Evolutionary conservation across 2,329 filamentous ascomycete species (phyloP).

Genomic region (Alternaria sp.): DNA sequence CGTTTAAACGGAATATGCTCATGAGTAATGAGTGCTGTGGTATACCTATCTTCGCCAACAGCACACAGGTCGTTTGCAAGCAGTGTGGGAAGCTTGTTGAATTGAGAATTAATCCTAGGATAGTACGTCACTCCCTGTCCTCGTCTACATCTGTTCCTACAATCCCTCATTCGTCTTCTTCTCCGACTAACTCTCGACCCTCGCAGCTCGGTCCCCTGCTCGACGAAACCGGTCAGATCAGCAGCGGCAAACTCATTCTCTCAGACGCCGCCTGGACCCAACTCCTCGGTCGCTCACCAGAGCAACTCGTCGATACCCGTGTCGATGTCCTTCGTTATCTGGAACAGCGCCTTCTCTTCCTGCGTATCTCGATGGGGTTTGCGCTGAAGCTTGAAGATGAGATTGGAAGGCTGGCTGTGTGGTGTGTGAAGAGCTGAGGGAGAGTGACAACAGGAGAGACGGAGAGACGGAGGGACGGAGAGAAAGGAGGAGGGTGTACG

Average conservation of each 20-base stretch:
- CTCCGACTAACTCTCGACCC: not conserved
- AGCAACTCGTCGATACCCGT: conserved; percentile 51
- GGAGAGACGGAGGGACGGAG: too few species aligned
- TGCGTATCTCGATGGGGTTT: conserved; percentile 62
- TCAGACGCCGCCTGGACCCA: conserved; percentile 60
- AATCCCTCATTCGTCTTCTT: not conserved
- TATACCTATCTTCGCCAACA: conserved; percentile 61
- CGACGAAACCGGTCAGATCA: conserved; percentile 64
- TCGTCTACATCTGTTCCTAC: too few species aligned
- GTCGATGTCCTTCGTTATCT: conserved; percentile 55
- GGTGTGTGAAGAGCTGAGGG: conserved; percentile 37
- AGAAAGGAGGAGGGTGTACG: too few species aligned
- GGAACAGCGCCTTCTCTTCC: conserved; percentile 59
- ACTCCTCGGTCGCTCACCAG: conserved; percentile 54
- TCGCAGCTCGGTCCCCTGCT: conserved; percentile 50
- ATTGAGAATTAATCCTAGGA: conserved; percentile 52
- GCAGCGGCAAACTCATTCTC: conserved; percentile 61
- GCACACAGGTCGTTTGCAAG: conserved; percentile 46
- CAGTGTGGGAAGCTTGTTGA: conserved; percentile 48
- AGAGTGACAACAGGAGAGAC: too few species aligned
- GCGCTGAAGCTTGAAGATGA: conserved; percentile 55
- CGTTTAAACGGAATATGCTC: conserved; percentile 53
- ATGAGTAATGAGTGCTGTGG: conserved; percentile 60
- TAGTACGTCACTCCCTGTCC: conserved; percentile 33
- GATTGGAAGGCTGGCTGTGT: conserved; percentile 40